Percentiles rank a stretch among this genome's conserved stretches.
Evolutionary conservation across 2,329 filamentous ascomycete species (phyloP).

Genomic region (Stemphylium vesicarium): DNA sequence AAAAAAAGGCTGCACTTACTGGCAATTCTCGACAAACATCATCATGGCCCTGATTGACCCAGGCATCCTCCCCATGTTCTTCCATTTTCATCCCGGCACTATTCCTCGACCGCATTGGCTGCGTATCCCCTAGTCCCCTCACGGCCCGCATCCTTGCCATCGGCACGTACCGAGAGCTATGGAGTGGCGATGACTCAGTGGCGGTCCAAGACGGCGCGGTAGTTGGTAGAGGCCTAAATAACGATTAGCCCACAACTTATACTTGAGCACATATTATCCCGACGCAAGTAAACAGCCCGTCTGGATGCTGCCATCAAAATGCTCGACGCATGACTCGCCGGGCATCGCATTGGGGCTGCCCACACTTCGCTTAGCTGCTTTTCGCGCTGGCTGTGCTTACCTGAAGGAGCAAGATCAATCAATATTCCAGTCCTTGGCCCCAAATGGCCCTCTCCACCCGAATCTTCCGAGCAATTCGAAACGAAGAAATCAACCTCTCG

Average conservation of each 20-base stretch:
- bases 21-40: neutral
- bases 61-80: constrained; percentile 7
- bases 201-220: neutral
- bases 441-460: neutral
- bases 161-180: neutral
- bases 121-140: neutral
- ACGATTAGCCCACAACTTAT: neutral
- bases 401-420: constrained; percentile 16
- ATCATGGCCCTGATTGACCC: neutral
- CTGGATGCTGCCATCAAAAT: neutral
- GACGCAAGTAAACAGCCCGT: neutral
- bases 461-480: neutral
- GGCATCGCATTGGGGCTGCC: constrained; percentile 3
- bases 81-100: neutral
- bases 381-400: constrained; percentile 22
- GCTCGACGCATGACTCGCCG: neutral
- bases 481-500: neutral
- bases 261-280: neutral
- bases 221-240: neutral
- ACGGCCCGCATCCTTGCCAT: constrained; percentile 16
- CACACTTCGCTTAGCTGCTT: constrained; percentile 20
- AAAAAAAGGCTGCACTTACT: constrained; percentile 6
- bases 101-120: neutral
- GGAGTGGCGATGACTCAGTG: neutral
- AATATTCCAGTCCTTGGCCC: neutral